Percentiles rank a stretch among this genome's conserved stretches.
Evolutionary conservation across 306 rosid species (phyloP).

Genomic region (Cajanus cajan): DNA sequence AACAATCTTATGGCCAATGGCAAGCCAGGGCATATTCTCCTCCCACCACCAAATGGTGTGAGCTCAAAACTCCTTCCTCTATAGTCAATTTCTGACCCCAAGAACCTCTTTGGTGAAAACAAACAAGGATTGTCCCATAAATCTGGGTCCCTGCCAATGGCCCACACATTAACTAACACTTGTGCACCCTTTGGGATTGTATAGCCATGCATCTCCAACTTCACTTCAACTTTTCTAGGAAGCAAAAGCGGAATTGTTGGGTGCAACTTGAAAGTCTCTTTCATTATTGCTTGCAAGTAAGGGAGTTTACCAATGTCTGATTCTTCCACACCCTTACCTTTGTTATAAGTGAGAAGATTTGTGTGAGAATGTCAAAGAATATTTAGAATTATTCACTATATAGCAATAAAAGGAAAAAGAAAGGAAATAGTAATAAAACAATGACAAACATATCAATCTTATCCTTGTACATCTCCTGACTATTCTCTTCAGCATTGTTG

Average conservation of each 20-base stretch:
- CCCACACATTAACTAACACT: not conserved
- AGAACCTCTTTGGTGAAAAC: not conserved
- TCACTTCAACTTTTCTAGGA: not conserved
- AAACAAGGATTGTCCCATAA: not conserved
- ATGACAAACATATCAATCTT: conserved; percentile 24
- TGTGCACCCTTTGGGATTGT: not conserved
- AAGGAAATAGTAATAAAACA: conserved; percentile 9
- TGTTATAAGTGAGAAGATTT: not conserved
- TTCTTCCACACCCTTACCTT: not conserved
- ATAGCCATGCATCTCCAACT: not conserved
- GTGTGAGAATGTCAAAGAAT: not conserved
- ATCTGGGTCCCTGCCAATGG: not conserved
- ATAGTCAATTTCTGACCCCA: not conserved
- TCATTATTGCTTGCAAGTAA: not conserved
- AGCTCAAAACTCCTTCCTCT: conserved; percentile 25
- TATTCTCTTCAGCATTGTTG: not conserved
- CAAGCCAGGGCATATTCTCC: too few relatives aligned
- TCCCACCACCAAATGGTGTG: conserved; percentile 15
- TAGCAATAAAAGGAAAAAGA: not conserved
- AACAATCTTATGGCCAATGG: conserved; percentile 26
- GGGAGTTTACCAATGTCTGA: not conserved
- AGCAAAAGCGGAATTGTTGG: not conserved
- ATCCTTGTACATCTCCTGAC: not conserved
- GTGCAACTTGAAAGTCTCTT: not conserved
- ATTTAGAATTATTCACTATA: not conserved